These are phyloP conservation scores for Plasmodium ovale DNA, from an alignment of 169 alveolate species.

Conservation along the genomic window DNA sequence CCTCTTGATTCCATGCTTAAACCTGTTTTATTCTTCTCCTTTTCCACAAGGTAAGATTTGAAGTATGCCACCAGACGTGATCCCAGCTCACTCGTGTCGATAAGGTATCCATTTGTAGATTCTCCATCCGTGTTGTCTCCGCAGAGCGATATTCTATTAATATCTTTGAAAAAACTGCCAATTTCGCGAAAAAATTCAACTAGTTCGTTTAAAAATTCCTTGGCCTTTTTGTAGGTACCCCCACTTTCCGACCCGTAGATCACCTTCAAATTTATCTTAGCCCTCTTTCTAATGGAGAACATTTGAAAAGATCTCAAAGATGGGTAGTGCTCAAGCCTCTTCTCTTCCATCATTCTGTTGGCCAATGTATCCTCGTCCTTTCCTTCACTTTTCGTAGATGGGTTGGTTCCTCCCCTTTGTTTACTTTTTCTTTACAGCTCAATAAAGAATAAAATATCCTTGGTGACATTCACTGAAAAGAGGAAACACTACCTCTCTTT, in stretches of 20 bases:
- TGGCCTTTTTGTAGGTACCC: constrained; percentile 24
- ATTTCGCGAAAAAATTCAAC: constrained; percentile 36
- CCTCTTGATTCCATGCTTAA: too few species aligned
- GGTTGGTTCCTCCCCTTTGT: too few species aligned
- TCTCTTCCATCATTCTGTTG: not conserved
- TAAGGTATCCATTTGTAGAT: not conserved
- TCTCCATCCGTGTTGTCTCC: constrained; percentile 10
- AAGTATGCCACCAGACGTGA: not conserved
- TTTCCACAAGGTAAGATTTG: not conserved
- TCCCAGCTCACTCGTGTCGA: not conserved
- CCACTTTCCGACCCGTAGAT: constrained; percentile 54
- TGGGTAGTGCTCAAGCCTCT: not conserved
- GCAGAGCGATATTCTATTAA: constrained; percentile 18
- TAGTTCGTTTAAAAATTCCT: constrained; percentile 45
- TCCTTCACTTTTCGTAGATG: not conserved
- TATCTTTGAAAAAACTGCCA: constrained; percentile 11
- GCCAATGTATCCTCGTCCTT: not conserved
- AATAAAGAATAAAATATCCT: too few species aligned
- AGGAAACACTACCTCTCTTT: too few species aligned
- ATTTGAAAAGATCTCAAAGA: not conserved
- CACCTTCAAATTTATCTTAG: constrained; percentile 26
- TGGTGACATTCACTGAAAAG: too few species aligned
- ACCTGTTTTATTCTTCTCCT: not conserved
- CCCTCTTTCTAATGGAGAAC: constrained; percentile 2
- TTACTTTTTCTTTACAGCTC: too few species aligned